These are phyloP conservation scores for Ophiostoma populinum DNA, from an alignment of 2,329 filamentous ascomycete species.

Conservation along the genomic window DNA sequence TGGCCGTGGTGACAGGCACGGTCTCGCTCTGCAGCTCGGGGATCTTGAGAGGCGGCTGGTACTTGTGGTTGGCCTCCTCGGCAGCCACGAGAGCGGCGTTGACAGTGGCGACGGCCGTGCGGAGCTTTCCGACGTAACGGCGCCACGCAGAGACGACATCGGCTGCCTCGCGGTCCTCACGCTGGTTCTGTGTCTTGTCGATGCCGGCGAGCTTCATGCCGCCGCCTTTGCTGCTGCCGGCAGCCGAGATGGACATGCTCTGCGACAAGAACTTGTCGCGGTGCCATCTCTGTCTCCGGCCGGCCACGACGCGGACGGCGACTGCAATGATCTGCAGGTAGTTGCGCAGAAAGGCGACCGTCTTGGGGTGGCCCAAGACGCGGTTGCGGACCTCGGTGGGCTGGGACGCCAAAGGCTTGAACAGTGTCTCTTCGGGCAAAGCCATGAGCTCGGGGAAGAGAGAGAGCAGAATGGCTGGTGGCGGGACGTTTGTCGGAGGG, in stretches of 20 bases:
- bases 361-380: slow-evolving; percentile 44
- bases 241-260: slow-evolving; percentile 66
- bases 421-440: slow-evolving; percentile 44
- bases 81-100: slow-evolving; percentile 27
- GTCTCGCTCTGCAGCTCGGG: slow-evolving; percentile 50
- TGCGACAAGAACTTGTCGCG: slow-evolving; percentile 71
- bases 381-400: slow-evolving; percentile 40
- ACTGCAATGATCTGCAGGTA: slow-evolving; percentile 49
- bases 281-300: slow-evolving; percentile 78
- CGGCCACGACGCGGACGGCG: slow-evolving; percentile 65
- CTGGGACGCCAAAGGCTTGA: slow-evolving; percentile 46
- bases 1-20: slow-evolving; percentile 50
- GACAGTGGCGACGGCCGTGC: slow-evolving; percentile 51
- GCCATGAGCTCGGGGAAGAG: slow-evolving; percentile 57
- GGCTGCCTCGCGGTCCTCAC: slow-evolving; percentile 70
- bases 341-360: slow-evolving; percentile 43
- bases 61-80: slow-evolving; percentile 9
- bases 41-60: slow-evolving; percentile 28
- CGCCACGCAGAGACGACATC: slow-evolving; percentile 65
- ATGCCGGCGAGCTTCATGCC: slow-evolving; percentile 77
- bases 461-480: slow-evolving; percentile 66
- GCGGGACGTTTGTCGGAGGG: slow-evolving; percentile 75
- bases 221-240: slow-evolving; percentile 52
- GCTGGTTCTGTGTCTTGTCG: slow-evolving; percentile 64
- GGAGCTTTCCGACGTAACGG: slow-evolving; percentile 55